These are phyloP conservation scores for Sclerotinia borealis DNA, from an alignment of 2,329 filamentous ascomycete genomes.

Conservation along the genomic window DNA sequence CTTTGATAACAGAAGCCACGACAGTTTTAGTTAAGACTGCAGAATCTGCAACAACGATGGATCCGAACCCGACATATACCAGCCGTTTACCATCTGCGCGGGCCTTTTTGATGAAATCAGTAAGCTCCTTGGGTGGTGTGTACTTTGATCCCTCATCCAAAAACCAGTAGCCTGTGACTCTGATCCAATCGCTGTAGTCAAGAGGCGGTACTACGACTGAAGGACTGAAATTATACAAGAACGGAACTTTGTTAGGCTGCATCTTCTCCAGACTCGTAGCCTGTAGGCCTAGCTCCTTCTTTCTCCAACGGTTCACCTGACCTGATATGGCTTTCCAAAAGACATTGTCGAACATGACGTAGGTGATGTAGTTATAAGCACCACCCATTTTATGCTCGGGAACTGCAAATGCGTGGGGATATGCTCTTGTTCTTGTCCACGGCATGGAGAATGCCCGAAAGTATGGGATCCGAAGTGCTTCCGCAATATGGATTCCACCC, in stretches of 20 bases:
- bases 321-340: constrained; percentile 93
- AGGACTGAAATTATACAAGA: constrained; percentile 95
- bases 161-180: constrained; percentile 98
- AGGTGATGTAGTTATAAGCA: constrained; percentile 90
- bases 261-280: constrained; percentile 83
- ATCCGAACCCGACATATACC: constrained; percentile 95
- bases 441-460: constrained; percentile 98
- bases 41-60: constrained; percentile 88
- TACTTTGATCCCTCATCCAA: constrained; percentile 68
- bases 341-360: constrained; percentile 92
- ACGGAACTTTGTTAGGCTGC: constrained; percentile 96
- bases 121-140: constrained; percentile 68
- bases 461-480: constrained; percentile 87
- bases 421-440: constrained; percentile 91
- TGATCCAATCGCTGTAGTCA: constrained; percentile 96
- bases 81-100: constrained; percentile 79
- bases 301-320: constrained; percentile 91
- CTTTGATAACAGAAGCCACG: constrained; percentile 81
- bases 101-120: constrained; percentile 77
- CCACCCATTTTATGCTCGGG: constrained; percentile 92
- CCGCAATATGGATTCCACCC: constrained; percentile 96
- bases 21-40: constrained; percentile 87
- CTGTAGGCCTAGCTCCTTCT: constrained; percentile 68
- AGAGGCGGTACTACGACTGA: constrained; percentile 89
- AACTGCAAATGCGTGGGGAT: constrained; percentile 93